These are phyloP conservation scores for Rhizophora apiculata DNA, from an alignment of 345 rosid species.

Conservation along the genomic window DNA sequence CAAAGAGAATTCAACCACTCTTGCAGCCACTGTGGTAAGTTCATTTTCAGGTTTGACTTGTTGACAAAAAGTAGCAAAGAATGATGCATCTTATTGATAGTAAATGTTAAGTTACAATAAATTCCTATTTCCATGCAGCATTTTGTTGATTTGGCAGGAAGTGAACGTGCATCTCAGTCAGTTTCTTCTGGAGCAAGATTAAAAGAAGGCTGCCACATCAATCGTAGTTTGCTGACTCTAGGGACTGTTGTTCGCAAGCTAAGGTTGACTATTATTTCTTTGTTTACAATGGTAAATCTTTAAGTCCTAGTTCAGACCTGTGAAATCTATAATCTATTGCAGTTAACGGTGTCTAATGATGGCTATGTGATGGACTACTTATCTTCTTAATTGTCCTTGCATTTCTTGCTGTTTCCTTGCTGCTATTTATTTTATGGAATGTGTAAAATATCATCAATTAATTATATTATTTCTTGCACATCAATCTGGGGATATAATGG, in stretches of 20 bases:
- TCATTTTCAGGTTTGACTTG: not conserved
- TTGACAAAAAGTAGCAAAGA: not conserved
- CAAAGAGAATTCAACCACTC: slow-evolving; percentile 84
- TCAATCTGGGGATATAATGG: slow-evolving; percentile 19
- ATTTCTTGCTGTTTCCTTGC: not conserved
- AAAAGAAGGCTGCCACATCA: slow-evolving; percentile 97
- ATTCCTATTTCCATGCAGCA: slow-evolving; percentile 50
- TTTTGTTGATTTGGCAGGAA: slow-evolving; percentile 94
- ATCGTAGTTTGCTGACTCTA: slow-evolving; percentile 89
- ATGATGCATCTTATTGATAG: not conserved
- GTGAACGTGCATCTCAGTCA: slow-evolving; percentile 95
- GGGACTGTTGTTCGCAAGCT: slow-evolving; percentile 96
- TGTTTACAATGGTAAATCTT: no score
- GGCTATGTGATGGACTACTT: not conserved
- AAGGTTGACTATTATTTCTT: slow-evolving; percentile 42
- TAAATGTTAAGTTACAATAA: slow-evolving; percentile 7
- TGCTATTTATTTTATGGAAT: not conserved
- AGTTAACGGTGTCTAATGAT: no score
- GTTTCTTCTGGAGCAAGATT: slow-evolving; percentile 83
- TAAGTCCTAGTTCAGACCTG: no score
- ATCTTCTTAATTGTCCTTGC: not conserved
- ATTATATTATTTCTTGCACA: slow-evolving; percentile 7
- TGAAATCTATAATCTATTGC: no score
- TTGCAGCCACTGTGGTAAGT: slow-evolving; percentile 88
- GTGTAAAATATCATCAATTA: not conserved